A percentile compares a stretch with the other conserved stretches of the same genome.
phyloP scores from a whole-genome alignment of 2,329 filamentous ascomycete species.

The Davidsoniella virescens region DNA sequence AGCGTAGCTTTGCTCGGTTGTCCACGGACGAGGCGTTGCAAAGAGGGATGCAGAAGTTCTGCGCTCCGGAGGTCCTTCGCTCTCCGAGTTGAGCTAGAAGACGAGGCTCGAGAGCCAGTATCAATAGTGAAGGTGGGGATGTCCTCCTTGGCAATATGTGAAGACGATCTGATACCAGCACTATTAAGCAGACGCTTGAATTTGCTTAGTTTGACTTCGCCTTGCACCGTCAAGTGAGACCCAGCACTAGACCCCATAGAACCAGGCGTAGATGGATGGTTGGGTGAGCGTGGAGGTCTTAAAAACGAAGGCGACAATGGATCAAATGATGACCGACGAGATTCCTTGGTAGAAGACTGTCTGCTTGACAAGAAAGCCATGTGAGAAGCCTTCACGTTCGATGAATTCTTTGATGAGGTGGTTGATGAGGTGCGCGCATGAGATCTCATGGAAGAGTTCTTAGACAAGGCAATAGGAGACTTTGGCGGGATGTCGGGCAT shows the following conservation, averaged over 20 bases:
- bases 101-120: slow-evolving; percentile 20
- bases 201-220: slow-evolving; percentile 20
- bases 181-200: slow-evolving; percentile 26
- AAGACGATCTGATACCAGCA: slow-evolving; percentile 15
- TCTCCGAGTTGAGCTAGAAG: slow-evolving; percentile 11
- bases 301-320: slow-evolving; percentile 3
- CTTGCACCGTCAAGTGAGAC: neutral
- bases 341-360: neutral
- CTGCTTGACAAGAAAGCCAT: slow-evolving; percentile 2
- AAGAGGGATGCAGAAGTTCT: slow-evolving; percentile 18
- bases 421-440: slow-evolving; percentile 6
- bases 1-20: slow-evolving; percentile 31
- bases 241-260: neutral
- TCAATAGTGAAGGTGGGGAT: slow-evolving; percentile 19
- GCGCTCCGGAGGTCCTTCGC: slow-evolving; percentile 23
- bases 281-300: neutral
- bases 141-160: slow-evolving; percentile 9
- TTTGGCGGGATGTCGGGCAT: neutral
- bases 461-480: neutral
- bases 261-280: neutral
- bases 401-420: neutral
- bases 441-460: slow-evolving; percentile 3
- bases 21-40: slow-evolving; percentile 22
- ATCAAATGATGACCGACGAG: slow-evolving; percentile 7
- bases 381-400: neutral